Evolutionary conservation across 202 grass and related monocot genomes (phyloP).

Genomic region (Setaria italica): DNA sequence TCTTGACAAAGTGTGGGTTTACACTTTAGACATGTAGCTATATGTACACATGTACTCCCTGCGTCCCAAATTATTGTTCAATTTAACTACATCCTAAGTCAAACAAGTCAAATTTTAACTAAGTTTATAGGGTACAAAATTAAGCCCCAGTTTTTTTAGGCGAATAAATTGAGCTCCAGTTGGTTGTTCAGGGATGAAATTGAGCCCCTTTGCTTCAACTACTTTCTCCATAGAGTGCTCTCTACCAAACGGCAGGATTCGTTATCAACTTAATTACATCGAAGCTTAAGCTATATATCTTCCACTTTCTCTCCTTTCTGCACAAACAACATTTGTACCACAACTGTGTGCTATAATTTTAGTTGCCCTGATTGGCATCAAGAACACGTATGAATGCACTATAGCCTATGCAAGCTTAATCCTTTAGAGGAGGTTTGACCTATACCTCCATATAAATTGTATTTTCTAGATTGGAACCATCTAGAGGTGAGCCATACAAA

Average conservation of each 20-base stretch:
- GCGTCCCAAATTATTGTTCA: too few relatives aligned
- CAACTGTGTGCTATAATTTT: neutral
- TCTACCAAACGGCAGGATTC: neutral
- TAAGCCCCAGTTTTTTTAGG: too few relatives aligned
- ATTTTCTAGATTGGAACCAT: conserved; percentile 12
- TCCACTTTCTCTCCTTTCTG: neutral
- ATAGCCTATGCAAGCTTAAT: conserved; percentile 3
- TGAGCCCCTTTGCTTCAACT: neutral
- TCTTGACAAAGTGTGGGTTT: too few relatives aligned
- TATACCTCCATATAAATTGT: neutral
- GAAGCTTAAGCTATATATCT: neutral
- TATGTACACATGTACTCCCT: too few relatives aligned
- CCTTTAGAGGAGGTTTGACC: conserved; percentile 27
- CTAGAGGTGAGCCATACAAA: neutral
- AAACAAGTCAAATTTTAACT: too few relatives aligned
- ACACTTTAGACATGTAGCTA: too few relatives aligned
- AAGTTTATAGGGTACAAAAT: too few relatives aligned
- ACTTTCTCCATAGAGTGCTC: neutral
- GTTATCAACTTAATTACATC: neutral
- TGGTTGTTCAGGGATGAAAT: too few relatives aligned
- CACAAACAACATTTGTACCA: too few relatives aligned
- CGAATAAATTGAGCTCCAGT: too few relatives aligned
- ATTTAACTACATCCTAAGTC: too few relatives aligned
- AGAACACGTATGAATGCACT: neutral
- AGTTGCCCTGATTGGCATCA: neutral